These are phyloP conservation scores for Clonostachys chloroleuca DNA, from an alignment of 2,329 filamentous ascomycete genomes.

Conservation along the genomic window DNA sequence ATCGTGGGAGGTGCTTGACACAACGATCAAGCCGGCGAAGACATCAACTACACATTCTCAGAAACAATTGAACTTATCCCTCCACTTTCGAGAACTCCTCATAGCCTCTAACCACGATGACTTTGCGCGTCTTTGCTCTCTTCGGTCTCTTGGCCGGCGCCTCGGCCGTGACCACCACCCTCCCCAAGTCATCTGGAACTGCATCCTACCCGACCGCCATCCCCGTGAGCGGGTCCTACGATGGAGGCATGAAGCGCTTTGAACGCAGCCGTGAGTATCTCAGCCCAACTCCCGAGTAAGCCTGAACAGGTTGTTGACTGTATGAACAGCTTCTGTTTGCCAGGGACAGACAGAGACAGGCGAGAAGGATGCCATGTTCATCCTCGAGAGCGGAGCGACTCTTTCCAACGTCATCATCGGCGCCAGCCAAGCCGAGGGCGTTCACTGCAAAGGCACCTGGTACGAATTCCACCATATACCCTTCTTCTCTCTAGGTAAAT, in stretches of 20 bases:
- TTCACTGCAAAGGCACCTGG: conserved; percentile 31
- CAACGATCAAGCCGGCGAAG: too few relatives aligned
- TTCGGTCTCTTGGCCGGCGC: too few relatives aligned
- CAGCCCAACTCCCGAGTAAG: neutral
- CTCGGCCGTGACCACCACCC: conserved; percentile 10
- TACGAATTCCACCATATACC: neutral
- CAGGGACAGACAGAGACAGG: conserved; percentile 16
- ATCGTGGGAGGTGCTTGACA: too few relatives aligned
- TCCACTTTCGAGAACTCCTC: too few relatives aligned
- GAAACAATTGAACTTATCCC: too few relatives aligned
- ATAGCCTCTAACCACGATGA: too few relatives aligned
- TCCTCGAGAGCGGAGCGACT: conserved; percentile 42
- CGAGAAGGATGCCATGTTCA: conserved; percentile 39
- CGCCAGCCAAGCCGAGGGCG: conserved; percentile 39
- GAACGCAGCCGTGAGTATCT: conserved; percentile 31
- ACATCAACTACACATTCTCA: too few relatives aligned
- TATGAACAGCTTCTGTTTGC: conserved; percentile 7
- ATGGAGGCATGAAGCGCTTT: conserved; percentile 41
- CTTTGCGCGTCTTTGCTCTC: too few relatives aligned
- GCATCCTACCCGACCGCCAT: conserved; percentile 19
- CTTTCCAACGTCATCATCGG: conserved; percentile 50
- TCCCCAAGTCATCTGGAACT: conserved; percentile 28
- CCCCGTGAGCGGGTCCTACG: conserved; percentile 30
- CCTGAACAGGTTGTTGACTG: neutral
- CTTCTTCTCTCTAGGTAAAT: too few relatives aligned